These are phyloP conservation scores for Paratrypanosoma confusum DNA, from an alignment of 208 protist genomes.

Conservation along the genomic window DNA sequence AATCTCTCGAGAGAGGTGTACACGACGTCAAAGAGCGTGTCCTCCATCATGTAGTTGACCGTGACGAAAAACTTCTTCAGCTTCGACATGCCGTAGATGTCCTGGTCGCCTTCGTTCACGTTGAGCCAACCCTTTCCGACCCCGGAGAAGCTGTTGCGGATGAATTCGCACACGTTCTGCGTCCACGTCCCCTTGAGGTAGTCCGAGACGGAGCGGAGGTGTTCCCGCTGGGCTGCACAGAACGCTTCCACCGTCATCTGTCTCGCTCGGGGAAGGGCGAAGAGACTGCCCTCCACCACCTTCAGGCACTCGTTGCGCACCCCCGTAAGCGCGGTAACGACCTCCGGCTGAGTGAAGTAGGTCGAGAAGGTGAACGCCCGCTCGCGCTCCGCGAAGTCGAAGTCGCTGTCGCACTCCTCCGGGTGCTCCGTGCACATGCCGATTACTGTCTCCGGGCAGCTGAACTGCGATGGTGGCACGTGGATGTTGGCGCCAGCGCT, in stretches of 20 bases:
- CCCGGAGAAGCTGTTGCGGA: slow-evolving; percentile 79
- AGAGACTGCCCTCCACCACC: slow-evolving; percentile 82
- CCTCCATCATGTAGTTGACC: slow-evolving; percentile 97
- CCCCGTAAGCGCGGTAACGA: slow-evolving; percentile 80
- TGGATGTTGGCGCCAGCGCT: slow-evolving; percentile 66
- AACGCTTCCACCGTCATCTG: slow-evolving; percentile 85
- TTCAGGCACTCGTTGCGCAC: slow-evolving; percentile 83
- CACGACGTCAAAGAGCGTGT: slow-evolving; percentile 88
- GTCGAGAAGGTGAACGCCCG: slow-evolving; percentile 85
- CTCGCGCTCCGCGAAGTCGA: slow-evolving; percentile 69
- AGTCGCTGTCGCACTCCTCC: slow-evolving; percentile 28
- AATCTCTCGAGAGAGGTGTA: slow-evolving; percentile 82
- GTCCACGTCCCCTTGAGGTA: slow-evolving; percentile 90
- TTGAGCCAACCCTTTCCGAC: slow-evolving; percentile 98
- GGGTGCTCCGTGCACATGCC: no score
- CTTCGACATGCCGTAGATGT: slow-evolving; percentile 97
- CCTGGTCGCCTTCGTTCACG: slow-evolving; percentile 86
- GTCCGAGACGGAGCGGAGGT: slow-evolving; percentile 44
- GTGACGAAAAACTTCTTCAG: slow-evolving; percentile 96
- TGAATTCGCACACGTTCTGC: slow-evolving; percentile 78
- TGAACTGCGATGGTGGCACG: slow-evolving; percentile 49
- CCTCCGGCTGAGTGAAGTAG: slow-evolving; percentile 90
- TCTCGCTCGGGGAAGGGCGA: slow-evolving; percentile 80
- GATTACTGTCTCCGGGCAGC: slow-evolving; percentile 52
- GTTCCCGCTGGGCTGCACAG: slow-evolving; percentile 65